Evolutionary conservation across 108 stramenopile genomes (phyloP).

Genomic region (Epithemia pelagica): DNA sequence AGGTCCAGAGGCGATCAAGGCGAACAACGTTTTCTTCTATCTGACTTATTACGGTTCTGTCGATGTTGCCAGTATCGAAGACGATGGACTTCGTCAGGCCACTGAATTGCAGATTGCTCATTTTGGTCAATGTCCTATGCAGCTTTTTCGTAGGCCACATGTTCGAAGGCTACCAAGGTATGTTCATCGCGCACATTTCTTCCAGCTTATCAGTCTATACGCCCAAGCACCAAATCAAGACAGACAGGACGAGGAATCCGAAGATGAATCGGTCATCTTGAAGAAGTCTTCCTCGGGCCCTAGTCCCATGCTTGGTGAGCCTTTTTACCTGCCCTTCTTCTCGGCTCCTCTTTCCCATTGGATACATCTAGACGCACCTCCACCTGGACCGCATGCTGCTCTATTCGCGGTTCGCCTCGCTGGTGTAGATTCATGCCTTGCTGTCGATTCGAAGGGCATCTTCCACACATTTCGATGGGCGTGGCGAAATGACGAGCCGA

Average conservation of each 20-base stretch:
- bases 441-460: constrained; percentile 79
- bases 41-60: constrained; percentile 97
- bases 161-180: constrained; percentile 27
- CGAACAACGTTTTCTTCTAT: constrained; percentile 97
- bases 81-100: constrained; percentile 79
- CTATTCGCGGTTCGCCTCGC: constrained; percentile 69
- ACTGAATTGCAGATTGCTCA: constrained; percentile 95
- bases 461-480: constrained; percentile 89
- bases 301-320: constrained; percentile 18
- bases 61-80: constrained; percentile 91
- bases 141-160: constrained; percentile 56
- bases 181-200: constrained; percentile 29
- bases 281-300: not conserved
- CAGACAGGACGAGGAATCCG: not conserved
- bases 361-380: constrained; percentile 83
- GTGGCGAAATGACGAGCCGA: constrained; percentile 64
- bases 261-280: not conserved
- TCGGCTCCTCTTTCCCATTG: constrained; percentile 84
- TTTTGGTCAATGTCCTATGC: constrained; percentile 98
- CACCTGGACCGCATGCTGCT: constrained; percentile 81
- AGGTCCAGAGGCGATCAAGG: constrained; percentile 88
- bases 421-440: constrained; percentile 76
- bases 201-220: constrained; percentile 44
- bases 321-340: constrained; percentile 59
- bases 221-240: constrained; percentile 19